Base-by-base conservation (phyloP, 352 stramenopile genomes). In the Phytopythium kandeliae region DNA sequence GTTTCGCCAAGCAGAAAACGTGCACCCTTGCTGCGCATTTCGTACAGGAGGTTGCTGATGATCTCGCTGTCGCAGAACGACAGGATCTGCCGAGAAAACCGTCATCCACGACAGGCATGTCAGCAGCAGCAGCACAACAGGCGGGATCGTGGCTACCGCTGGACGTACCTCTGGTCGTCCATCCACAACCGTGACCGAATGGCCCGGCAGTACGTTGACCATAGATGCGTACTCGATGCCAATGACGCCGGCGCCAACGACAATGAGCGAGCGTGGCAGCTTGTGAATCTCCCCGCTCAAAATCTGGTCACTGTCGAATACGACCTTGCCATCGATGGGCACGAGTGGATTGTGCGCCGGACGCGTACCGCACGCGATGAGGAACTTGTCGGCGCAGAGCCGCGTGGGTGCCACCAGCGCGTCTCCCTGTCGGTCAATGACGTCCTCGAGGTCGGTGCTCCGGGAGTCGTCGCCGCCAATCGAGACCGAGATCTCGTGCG, bases 171-270 rank as follows among this genome's bases (percentile, higher is more conserved):
- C 79, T 44, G 71, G 65, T 2, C 83, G 76, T 8, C 77, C 74
- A 37, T 96, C 86, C 28, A 96, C 83, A 19, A 96, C 81, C 17
- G 83, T 96, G 48, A 96, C 86, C 30, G 74, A 82, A 41, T 89
- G 87, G 3, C 86, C 86, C 10, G 83, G 85, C 19, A 96, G 63
- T 33, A 96, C 80, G 55, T 92, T 95, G 25, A 96, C 65, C 85
- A 96, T 96, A 41, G 78, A 91, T 17, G 86, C 86, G 67, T 96
- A 96, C 62, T 96, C 86, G 70, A 96, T 96, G 57, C 86, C 86
- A 34, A 96, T 93, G 42, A 96, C 86, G 9, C 86, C 86, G 3
- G 86, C 86, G 26, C 86, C 86, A 12, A 91, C 63, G 22, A 93
- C 82, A 40, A 93, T 89, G 41, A 89, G 74, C 51, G 75, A 88